Evolutionary conservation across 1,139 yeast genomes (phyloP).

Genomic region (Candida tunisiensis): DNA sequence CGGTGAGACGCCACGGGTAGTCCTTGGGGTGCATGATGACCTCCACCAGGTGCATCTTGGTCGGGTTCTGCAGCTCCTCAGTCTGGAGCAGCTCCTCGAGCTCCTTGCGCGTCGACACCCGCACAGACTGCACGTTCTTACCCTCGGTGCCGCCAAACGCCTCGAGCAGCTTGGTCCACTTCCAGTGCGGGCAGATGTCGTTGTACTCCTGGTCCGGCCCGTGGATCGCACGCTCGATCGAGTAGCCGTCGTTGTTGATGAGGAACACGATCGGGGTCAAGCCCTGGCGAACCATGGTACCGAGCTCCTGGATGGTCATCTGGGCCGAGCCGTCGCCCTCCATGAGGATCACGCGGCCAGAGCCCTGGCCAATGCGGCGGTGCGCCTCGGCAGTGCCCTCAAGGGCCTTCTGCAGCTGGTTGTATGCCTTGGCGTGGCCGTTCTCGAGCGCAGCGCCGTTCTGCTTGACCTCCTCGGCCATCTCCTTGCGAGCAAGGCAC

Average conservation of each 20-base stretch:
- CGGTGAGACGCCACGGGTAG: constrained; percentile 30
- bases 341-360: constrained; percentile 48
- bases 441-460: no score
- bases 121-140: constrained; percentile 20
- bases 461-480: constrained; percentile 12
- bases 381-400: no score
- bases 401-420: no score
- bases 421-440: constrained; percentile 4
- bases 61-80: constrained; percentile 15
- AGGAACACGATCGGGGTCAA: constrained; percentile 49
- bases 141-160: constrained; percentile 49
- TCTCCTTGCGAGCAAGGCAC: constrained; percentile 48
- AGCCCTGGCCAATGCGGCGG: no score
- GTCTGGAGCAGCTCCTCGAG: constrained; percentile 19
- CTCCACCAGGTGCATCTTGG: constrained; percentile 37
- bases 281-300: constrained; percentile 44
- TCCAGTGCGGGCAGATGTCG: constrained; percentile 65
- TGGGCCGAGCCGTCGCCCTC: constrained; percentile 92
- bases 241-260: constrained; percentile 72
- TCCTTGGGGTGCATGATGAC: constrained; percentile 40
- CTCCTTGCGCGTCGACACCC: constrained; percentile 20
- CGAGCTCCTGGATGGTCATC: constrained; percentile 65
- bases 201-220: constrained; percentile 67
- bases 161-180: constrained; percentile 50
- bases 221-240: constrained; percentile 69